Evolutionary conservation across 1,139 yeast genomes (phyloP).

Genomic region (Fermentozyma sake): DNA sequence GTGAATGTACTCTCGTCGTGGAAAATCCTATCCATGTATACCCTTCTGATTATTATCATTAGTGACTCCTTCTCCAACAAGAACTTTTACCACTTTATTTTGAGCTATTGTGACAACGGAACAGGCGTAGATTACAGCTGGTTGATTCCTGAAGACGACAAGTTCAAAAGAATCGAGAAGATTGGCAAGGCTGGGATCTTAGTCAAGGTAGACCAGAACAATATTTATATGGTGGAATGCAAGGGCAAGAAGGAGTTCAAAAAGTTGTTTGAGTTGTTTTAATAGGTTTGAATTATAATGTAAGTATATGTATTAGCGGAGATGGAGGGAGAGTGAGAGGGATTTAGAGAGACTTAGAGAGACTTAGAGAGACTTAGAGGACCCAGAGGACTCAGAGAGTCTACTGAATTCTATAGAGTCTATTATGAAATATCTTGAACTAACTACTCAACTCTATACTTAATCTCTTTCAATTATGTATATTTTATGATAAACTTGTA

Average conservation of each 20-base stretch:
- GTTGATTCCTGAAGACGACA: slow-evolving; percentile 33
- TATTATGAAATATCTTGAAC: too few species aligned
- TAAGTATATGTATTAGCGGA: too few species aligned
- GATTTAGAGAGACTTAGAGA: too few species aligned
- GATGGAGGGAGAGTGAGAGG: too few species aligned
- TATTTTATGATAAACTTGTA: too few species aligned
- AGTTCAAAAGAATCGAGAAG: slow-evolving; percentile 26
- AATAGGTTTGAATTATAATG: not conserved
- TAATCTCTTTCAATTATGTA: too few species aligned
- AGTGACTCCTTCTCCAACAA: slow-evolving; percentile 23
- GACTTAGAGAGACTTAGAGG: too few species aligned
- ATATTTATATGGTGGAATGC: slow-evolving; percentile 43
- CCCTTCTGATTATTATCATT: slow-evolving; percentile 25
- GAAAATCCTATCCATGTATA: slow-evolving; percentile 41
- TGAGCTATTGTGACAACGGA: slow-evolving; percentile 13
- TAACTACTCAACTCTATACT: too few species aligned
- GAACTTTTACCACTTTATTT: slow-evolving; percentile 27
- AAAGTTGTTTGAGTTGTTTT: slow-evolving; percentile 30
- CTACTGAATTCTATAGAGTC: too few species aligned
- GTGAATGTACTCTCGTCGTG: slow-evolving; percentile 38
- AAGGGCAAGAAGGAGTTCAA: slow-evolving; percentile 42
- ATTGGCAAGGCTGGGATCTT: slow-evolving; percentile 46
- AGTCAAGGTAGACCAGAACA: slow-evolving; percentile 27
- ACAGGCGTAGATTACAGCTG: slow-evolving; percentile 23
- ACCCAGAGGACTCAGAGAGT: too few species aligned